phyloP scores from a whole-genome alignment of 768 basidiomycete species.

The Trametes gibbosa region DNA sequence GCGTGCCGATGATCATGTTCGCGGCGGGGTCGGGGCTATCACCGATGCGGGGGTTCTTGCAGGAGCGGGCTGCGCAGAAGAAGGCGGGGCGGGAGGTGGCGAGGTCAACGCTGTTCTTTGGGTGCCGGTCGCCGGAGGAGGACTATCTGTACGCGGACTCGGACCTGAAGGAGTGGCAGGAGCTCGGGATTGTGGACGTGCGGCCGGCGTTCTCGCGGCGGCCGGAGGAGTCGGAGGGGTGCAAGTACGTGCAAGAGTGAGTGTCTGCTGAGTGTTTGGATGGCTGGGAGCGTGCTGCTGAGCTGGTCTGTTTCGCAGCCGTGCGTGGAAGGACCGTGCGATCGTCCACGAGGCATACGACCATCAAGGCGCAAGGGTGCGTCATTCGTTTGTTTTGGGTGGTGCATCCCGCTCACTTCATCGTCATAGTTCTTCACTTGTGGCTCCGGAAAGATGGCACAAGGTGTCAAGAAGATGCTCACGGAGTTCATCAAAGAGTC shows the following conservation, averaged over 20 bases:
- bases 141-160: conserved; percentile 43
- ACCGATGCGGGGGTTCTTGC: conserved; percentile 51
- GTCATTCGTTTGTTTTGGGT: neutral
- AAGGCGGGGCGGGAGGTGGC: conserved; percentile 41
- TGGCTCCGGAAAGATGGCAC: conserved; percentile 39
- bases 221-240: conserved; percentile 22
- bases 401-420: neutral
- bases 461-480: conserved; percentile 37
- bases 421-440: conserved; percentile 41
- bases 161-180: conserved; percentile 43
- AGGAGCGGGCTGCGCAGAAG: conserved; percentile 47
- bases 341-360: conserved; percentile 33
- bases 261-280: neutral
- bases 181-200: conserved; percentile 42
- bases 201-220: conserved; percentile 39
- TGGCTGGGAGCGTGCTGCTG: neutral
- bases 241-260: conserved; percentile 33
- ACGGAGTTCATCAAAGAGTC: conserved; percentile 36
- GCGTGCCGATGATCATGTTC: conserved; percentile 43
- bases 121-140: conserved; percentile 40
- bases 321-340: conserved; percentile 42
- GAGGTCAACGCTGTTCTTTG: conserved; percentile 44
- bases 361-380: conserved; percentile 34
- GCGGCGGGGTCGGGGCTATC: conserved; percentile 48
- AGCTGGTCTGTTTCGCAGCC: conserved; percentile 26